phyloP scores from a whole-genome alignment of 1,284 basidiomycete species.

The Papiliotrema nemorosa region DNA sequence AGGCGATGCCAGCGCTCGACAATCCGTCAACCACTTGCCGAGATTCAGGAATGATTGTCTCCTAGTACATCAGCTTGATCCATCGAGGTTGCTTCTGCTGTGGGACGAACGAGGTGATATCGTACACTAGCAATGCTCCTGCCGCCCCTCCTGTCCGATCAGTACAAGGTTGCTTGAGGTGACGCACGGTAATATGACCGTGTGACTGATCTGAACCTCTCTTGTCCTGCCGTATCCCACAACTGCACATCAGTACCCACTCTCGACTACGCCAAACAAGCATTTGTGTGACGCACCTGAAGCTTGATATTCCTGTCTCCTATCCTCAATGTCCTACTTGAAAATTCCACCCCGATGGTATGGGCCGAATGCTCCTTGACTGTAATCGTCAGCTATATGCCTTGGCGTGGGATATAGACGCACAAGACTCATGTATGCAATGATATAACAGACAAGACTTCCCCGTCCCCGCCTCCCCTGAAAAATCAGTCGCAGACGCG shows the following conservation, averaged over 20 bases:
- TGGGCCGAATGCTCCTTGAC: slow-evolving; percentile 96
- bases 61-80: slow-evolving; percentile 21
- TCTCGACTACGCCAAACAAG: too few species aligned
- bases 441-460: slow-evolving; percentile 96
- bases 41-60: slow-evolving; percentile 68
- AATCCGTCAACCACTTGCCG: slow-evolving; percentile 85
- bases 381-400: slow-evolving; percentile 39
- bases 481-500: slow-evolving; percentile 3
- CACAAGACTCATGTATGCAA: slow-evolving; percentile 90
- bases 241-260: slow-evolving; percentile 55
- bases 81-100: too few species aligned
- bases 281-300: slow-evolving; percentile 59
- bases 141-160: slow-evolving; percentile 63
- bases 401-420: slow-evolving; percentile 41
- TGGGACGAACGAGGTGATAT: slow-evolving; percentile 1
- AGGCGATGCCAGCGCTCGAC: slow-evolving; percentile 75
- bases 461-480: slow-evolving; percentile 92
- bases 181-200: slow-evolving; percentile 80
- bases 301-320: slow-evolving; percentile 92
- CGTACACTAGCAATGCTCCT: slow-evolving; percentile 49
- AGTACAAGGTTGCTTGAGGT: not conserved
- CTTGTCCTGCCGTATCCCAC: slow-evolving; percentile 97
- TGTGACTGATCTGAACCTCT: slow-evolving; percentile 93
- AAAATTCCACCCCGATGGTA: slow-evolving; percentile 96
- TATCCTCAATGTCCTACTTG: slow-evolving; percentile 78